These are phyloP conservation scores for Botrytis medusae DNA, from an alignment of 2,329 filamentous ascomycete species.

Conservation along the genomic window DNA sequence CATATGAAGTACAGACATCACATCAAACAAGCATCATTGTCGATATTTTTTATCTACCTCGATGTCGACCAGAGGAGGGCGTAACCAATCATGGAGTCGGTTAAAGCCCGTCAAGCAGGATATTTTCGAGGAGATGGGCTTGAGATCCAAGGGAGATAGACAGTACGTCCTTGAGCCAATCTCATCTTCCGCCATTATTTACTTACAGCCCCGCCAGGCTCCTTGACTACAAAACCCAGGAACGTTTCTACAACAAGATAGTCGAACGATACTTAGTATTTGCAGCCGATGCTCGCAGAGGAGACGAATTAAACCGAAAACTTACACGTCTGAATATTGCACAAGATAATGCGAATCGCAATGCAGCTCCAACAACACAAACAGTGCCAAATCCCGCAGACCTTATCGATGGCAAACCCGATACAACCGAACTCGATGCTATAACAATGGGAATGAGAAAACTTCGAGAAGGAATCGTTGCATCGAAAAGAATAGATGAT, in stretches of 20 bases:
- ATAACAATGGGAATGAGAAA: constrained; percentile 86
- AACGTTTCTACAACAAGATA: constrained; percentile 83
- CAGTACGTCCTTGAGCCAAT: constrained; percentile 52
- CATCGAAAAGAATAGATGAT: constrained; percentile 69
- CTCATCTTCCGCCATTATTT: constrained; percentile 16
- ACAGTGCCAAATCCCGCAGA: constrained; percentile 22
- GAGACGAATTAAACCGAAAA: constrained; percentile 70
- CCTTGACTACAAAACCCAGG: constrained; percentile 74
- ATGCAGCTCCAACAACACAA: constrained; percentile 30
- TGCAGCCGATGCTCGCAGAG: constrained; percentile 71
- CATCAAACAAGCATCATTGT: constrained; percentile 5
- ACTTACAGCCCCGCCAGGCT: constrained; percentile 50
- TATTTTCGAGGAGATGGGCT: constrained; percentile 75
- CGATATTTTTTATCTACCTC: constrained; percentile 17
- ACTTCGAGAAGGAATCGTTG: constrained; percentile 84
- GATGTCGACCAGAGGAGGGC: constrained; percentile 39
- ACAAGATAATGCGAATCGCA: constrained; percentile 29
- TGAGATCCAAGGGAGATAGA: constrained; percentile 88
- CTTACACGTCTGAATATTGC: constrained; percentile 58
- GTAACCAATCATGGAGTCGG: constrained; percentile 60
- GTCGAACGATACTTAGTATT: constrained; percentile 87
- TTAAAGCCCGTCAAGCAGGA: constrained; percentile 74
- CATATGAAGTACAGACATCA: not conserved
- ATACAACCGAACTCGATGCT: constrained; percentile 27
- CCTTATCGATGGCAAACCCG: constrained; percentile 20